Evolutionary conservation across 179 eudicot species (phyloP).

Genomic region (Drosera spatulata): DNA sequence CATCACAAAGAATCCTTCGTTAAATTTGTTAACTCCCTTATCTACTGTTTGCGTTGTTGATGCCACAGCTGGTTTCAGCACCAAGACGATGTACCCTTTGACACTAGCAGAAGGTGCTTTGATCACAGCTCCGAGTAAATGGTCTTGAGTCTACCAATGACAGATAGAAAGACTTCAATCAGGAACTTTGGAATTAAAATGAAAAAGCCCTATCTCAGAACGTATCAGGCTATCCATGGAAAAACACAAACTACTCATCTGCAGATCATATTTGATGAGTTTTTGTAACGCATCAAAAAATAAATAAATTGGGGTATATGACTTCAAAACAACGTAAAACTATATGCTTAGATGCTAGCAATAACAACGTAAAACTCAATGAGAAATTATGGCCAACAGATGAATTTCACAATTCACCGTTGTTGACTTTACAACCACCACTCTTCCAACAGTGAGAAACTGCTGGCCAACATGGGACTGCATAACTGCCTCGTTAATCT

Average conservation of each 20-base stretch:
- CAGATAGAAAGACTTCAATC: slow-evolving; percentile 1
- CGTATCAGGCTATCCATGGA: no score
- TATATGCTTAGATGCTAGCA: neutral
- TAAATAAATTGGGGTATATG: no score
- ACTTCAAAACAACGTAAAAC: no score
- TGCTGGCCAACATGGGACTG: slow-evolving; percentile 55
- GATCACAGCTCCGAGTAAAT: slow-evolving; percentile 76
- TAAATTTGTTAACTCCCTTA: slow-evolving; percentile 32
- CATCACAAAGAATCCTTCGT: slow-evolving; percentile 37
- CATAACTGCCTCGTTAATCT: slow-evolving; percentile 65
- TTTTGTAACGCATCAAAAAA: no score
- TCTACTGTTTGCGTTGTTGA: slow-evolving; percentile 27
- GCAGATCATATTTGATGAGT: no score
- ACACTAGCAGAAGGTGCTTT: slow-evolving; percentile 50
- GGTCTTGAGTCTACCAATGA: slow-evolving; percentile 65
- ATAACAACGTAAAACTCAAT: neutral
- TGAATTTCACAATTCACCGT: slow-evolving; percentile 41
- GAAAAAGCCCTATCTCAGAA: no score
- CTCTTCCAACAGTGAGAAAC: slow-evolving; percentile 70
- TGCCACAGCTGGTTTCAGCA: slow-evolving; percentile 72
- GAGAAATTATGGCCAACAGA: neutral
- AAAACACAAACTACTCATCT: no score
- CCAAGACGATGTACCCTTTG: slow-evolving; percentile 57
- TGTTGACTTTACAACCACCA: slow-evolving; percentile 79
- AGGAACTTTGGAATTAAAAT: no score